A percentile compares a stretch with the other conserved stretches of the same genome.
phyloP scores from a whole-genome alignment of 179 eudicot species.

The Heliamphora pulchella region DNA sequence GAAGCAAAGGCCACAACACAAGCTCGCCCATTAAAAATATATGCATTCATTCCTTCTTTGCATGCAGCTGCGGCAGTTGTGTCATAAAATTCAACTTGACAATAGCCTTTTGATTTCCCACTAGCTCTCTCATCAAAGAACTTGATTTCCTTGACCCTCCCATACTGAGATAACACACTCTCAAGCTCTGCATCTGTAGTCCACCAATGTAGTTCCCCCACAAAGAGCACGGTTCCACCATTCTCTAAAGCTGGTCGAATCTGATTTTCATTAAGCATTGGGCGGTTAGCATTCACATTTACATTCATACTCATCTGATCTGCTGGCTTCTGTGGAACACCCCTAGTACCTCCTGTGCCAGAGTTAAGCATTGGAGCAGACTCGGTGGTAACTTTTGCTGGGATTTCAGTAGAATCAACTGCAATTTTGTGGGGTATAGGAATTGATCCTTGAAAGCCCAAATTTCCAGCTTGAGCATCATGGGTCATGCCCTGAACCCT shows the following conservation, averaged over 20 bases:
- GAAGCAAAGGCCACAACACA: conserved; percentile 91
- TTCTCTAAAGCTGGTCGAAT: conserved; percentile 51
- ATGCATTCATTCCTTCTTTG: conserved; percentile 84
- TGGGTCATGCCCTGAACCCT: conserved; percentile 28
- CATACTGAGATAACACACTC: conserved; percentile 63
- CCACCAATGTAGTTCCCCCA: conserved; percentile 98
- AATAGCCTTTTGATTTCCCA: conserved; percentile 95
- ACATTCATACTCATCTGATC: conserved; percentile 32
- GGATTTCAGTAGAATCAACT: conserved; percentile 23
- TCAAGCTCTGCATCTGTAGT: conserved; percentile 92
- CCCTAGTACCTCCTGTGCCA: conserved; percentile 28
- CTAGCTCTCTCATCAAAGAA: conserved; percentile 96
- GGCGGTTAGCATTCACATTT: conserved; percentile 39
- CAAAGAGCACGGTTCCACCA: conserved; percentile 80
- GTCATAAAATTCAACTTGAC: conserved; percentile 88
- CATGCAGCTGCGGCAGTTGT: conserved; percentile 63
- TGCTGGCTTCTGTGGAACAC: conserved; percentile 35
- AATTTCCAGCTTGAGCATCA: conserved; percentile 34
- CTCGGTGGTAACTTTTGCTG: conserved; percentile 29
- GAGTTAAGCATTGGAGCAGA: conserved; percentile 27
- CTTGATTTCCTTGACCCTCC: conserved; percentile 79
- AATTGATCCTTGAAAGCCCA: conserved; percentile 45
- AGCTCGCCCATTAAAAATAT: conserved; percentile 75
- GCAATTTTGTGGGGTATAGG: conserved; percentile 33
- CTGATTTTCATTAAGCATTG: conserved; percentile 40